These are phyloP conservation scores for Ophiostoma montium DNA, from an alignment of 2,329 filamentous ascomycete genomes.

Conservation along the genomic window DNA sequence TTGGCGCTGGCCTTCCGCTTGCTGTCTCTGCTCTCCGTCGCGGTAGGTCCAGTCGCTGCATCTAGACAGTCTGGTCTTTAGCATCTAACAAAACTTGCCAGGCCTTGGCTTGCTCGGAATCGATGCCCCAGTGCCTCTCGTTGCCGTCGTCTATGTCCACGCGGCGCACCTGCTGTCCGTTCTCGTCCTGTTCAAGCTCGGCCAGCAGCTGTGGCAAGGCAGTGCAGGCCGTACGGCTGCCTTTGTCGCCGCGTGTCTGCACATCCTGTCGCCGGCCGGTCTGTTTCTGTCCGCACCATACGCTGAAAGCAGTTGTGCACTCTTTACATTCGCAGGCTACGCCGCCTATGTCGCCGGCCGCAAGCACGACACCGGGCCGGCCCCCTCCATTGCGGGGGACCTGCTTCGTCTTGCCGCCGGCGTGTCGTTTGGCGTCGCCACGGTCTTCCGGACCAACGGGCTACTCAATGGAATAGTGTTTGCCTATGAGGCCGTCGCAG, in stretches of 20 bases:
- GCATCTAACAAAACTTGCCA: neutral
- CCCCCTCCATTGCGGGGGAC: slow-evolving; percentile 24
- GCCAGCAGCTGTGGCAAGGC: slow-evolving; percentile 11
- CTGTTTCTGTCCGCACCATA: slow-evolving; percentile 83
- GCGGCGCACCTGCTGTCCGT: slow-evolving; percentile 64
- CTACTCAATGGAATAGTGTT: slow-evolving; percentile 69
- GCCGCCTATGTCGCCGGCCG: slow-evolving; percentile 43
- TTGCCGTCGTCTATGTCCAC: slow-evolving; percentile 56
- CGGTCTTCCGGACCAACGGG: slow-evolving; percentile 71
- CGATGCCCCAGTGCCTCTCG: slow-evolving; percentile 20
- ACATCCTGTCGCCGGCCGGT: slow-evolving; percentile 76
- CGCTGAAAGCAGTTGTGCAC: slow-evolving; percentile 64
- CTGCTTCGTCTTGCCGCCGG: slow-evolving; percentile 47
- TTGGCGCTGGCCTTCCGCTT: slow-evolving; percentile 39
- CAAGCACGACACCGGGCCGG: slow-evolving; percentile 24
- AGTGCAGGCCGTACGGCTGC: slow-evolving; percentile 22
- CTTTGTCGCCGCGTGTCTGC: slow-evolving; percentile 56
- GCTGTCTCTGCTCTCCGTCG: slow-evolving; percentile 24
- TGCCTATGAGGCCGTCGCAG: slow-evolving; percentile 41
- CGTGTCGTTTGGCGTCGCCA: slow-evolving; percentile 55
- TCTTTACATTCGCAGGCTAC: slow-evolving; percentile 62
- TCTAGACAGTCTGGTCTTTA: neutral
- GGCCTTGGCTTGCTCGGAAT: neutral
- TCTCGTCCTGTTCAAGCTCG: slow-evolving; percentile 12
- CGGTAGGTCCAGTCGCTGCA: slow-evolving; percentile 15